Evolutionary conservation across 2,329 filamentous ascomycete genomes (phyloP), one percentile per base, ranked within the genome.

Genomic region (Aspergillus vadensis): DNA sequence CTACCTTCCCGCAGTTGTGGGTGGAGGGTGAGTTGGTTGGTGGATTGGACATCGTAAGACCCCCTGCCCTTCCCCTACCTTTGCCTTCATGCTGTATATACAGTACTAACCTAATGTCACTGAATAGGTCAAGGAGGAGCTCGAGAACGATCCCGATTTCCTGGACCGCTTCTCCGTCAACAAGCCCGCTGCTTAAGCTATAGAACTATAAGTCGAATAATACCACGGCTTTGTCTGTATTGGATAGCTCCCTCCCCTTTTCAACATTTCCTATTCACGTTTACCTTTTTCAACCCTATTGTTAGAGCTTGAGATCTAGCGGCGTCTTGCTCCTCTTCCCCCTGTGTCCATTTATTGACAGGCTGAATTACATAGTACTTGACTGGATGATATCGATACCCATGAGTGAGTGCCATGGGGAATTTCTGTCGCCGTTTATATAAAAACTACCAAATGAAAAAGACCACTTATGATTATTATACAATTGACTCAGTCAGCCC

Each of bases 1-100:
- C 95, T 9, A 99, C 95, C 0, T 99, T 92, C 78, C 95, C 95
- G 19, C 95, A 99, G 78, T 81, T 99, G 64, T 99, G 94, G 88
- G 87, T 96, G 12, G 86, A 89, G 62, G 94, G 95, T 14, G 92
- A 97, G 76, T 81, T 99, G 53, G 89, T 98, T 21, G 94, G 95
- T 60, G 95, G 95, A 1, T 80, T 99, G 69, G 95, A 99, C 76
- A 99, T 99, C 79, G 94, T 97, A 82, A 83, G 92, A n/a, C 83
- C 39, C 14, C 32, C 43, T 36, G n/a, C n/a, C 48, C 8, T 51
- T 15, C 50, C 19, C 6, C 14, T 50, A 48, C 36, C 7, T 21
- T 38, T 4, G 14, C 51, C 5, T 25, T 51, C 32, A 1, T 38
- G 5, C n/a, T 47, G 38, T 38, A 21, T 43, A 14, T 12, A n/a